These are phyloP conservation scores for Fusarium nurragi DNA, from an alignment of 2,329 filamentous ascomycete species.

Conservation along the genomic window DNA sequence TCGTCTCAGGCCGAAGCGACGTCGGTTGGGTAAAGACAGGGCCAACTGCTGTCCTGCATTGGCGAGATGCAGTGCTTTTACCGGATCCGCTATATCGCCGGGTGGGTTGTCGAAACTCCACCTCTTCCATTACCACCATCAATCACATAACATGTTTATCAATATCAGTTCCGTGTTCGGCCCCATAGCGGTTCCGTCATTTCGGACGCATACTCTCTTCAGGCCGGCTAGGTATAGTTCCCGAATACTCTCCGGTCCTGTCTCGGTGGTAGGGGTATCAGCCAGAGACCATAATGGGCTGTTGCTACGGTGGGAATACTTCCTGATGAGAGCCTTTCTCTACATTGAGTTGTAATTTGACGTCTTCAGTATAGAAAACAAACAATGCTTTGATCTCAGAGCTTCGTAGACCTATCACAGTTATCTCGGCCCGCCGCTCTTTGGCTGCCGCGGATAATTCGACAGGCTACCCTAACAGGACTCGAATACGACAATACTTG, in stretches of 20 bases:
- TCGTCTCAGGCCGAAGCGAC: neutral
- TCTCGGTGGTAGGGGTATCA: neutral
- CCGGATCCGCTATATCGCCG: conserved; percentile 10
- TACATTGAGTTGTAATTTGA: neutral
- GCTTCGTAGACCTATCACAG: neutral
- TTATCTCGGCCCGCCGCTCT: neutral
- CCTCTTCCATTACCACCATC: conserved; percentile 28
- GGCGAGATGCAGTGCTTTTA: conserved; percentile 13
- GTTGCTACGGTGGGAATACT: neutral
- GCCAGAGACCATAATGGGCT: neutral
- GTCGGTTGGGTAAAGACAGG: conserved; percentile 12
- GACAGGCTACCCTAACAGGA: conserved; percentile 3
- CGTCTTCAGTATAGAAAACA: neutral
- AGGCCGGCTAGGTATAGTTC: neutral
- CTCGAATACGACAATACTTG: neutral
- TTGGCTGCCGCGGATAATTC: conserved; percentile 14
- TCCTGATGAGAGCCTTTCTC: neutral
- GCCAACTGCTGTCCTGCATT: conserved; percentile 18
- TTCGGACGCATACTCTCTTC: neutral
- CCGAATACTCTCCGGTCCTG: neutral
- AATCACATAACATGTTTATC: conserved; percentile 42
- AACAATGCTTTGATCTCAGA: conserved; percentile 8
- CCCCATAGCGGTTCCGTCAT: conserved; percentile 29
- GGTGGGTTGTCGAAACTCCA: conserved; percentile 7
- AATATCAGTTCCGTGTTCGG: conserved; percentile 20